These are phyloP conservation scores for Trichoderma semiorbis DNA, from an alignment of 2,329 filamentous ascomycete species.

Conservation along the genomic window DNA sequence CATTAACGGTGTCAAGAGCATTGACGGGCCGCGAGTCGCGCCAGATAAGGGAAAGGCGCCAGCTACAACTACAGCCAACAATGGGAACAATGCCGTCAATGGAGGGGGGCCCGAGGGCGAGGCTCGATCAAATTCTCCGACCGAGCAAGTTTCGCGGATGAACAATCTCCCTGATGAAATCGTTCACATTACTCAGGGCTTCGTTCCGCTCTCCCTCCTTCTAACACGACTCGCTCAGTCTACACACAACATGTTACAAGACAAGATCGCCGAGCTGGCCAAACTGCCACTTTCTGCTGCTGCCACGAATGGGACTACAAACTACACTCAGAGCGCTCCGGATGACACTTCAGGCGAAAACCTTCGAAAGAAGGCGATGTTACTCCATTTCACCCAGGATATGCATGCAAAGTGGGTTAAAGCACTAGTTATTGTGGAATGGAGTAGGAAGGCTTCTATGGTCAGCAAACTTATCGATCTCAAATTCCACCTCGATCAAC, in stretches of 20 bases:
- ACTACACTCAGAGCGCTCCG: conserved; percentile 29
- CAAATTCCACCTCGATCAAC: conserved; percentile 66
- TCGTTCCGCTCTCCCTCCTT: conserved; percentile 71
- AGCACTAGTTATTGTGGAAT: conserved; percentile 82
- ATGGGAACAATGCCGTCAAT: conserved; percentile 26
- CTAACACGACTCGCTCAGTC: conserved; percentile 77
- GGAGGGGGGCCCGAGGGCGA: conserved; percentile 28
- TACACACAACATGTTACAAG: conserved; percentile 73
- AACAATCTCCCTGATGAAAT: conserved; percentile 61
- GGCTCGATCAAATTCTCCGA: conserved; percentile 21
- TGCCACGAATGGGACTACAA: conserved; percentile 49
- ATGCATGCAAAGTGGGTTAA: conserved; percentile 90
- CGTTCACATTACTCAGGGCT: conserved; percentile 69
- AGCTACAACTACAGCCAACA: conserved; percentile 16
- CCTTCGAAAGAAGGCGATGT: conserved; percentile 67
- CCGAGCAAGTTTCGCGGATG: conserved; percentile 39
- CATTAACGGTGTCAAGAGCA: conserved; percentile 37
- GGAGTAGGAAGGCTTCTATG: conserved; percentile 74
- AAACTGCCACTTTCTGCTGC: conserved; percentile 58
- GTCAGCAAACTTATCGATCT: conserved; percentile 89
- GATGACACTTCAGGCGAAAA: conserved; percentile 64
- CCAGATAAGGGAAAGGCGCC: conserved; percentile 34
- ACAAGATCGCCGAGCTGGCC: conserved; percentile 66
- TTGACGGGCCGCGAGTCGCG: conserved; percentile 25
- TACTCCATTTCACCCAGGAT: conserved; percentile 75